These are phyloP conservation scores for Globisporangium radiosum DNA, from an alignment of 352 stramenopile genomes.

Conservation along the genomic window DNA sequence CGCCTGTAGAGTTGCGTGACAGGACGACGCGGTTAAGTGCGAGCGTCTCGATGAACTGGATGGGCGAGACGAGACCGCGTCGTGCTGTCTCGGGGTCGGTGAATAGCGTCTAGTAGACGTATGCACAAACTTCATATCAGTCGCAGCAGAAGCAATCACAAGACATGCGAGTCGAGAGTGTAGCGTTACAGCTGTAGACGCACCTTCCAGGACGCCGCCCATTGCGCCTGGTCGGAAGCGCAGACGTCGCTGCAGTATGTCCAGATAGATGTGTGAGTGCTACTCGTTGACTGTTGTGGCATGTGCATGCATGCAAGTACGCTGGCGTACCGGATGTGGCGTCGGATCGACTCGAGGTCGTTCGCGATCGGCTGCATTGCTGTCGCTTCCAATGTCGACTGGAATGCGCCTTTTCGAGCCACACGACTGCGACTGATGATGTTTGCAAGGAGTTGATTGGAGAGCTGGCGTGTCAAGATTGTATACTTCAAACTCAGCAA, in stretches of 20 bases:
- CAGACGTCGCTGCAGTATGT: constrained; percentile 22
- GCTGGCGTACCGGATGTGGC: constrained; percentile 22
- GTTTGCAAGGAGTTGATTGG: too few species aligned
- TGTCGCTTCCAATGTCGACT: not conserved
- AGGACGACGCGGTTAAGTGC: constrained; percentile 40
- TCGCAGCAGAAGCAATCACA: not conserved
- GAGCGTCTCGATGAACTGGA: constrained; percentile 45
- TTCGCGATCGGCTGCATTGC: too few species aligned
- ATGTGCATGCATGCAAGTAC: not conserved
- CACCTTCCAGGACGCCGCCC: constrained; percentile 33
- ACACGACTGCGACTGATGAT: too few species aligned
- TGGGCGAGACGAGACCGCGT: constrained; percentile 27
- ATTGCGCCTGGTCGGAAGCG: constrained; percentile 29
- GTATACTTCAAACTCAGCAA: too few species aligned
- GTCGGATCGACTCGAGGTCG: constrained; percentile 12
- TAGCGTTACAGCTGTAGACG: too few species aligned
- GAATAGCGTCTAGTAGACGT: constrained; percentile 20
- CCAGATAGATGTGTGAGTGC: not conserved
- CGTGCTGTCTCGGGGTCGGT: constrained; percentile 21
- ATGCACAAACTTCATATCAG: not conserved
- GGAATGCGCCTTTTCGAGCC: not conserved
- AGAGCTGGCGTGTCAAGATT: too few species aligned
- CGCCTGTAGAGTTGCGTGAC: constrained; percentile 12
- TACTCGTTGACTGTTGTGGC: too few species aligned
- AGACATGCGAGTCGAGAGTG: not conserved